Evolutionary conservation across 768 basidiomycete species (phyloP).

Genomic region (Cystobasidium ongulense): DNA sequence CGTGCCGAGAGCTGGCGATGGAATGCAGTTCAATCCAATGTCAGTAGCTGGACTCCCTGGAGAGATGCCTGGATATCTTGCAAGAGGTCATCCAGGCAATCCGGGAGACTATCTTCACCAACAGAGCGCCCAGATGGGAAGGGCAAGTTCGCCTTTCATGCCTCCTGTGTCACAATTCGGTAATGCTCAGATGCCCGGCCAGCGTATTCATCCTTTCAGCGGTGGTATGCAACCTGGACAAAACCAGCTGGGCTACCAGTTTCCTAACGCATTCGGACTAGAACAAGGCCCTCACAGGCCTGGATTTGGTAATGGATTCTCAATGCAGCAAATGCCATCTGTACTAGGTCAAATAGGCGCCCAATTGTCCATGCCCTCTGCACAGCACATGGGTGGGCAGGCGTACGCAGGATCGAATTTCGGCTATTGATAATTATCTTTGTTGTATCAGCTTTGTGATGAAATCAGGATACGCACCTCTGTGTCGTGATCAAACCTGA

Average conservation of each 20-base stretch:
- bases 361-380: not conserved
- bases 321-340: constrained; percentile 1
- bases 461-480: too few species aligned
- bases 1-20: not conserved
- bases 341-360: not conserved
- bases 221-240: not conserved
- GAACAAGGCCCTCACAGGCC: not conserved
- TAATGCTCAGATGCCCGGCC: not conserved
- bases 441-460: too few species aligned
- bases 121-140: too few species aligned
- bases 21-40: not conserved
- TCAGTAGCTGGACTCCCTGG: not conserved
- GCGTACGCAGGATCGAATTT: not conserved
- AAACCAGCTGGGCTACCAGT: not conserved
- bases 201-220: not conserved
- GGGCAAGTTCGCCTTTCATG: too few species aligned
- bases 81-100: not conserved
- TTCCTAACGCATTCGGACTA: not conserved
- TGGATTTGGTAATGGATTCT: not conserved
- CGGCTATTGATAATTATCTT: not conserved
- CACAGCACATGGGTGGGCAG: not conserved
- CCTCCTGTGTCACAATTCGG: too few species aligned
- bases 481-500: too few species aligned
- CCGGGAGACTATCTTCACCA: too few species aligned
- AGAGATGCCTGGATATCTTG: not conserved